Evolutionary conservation across 192 early-diverging fungal species (phyloP).

Genomic region (Oehlia diaphana): DNA sequence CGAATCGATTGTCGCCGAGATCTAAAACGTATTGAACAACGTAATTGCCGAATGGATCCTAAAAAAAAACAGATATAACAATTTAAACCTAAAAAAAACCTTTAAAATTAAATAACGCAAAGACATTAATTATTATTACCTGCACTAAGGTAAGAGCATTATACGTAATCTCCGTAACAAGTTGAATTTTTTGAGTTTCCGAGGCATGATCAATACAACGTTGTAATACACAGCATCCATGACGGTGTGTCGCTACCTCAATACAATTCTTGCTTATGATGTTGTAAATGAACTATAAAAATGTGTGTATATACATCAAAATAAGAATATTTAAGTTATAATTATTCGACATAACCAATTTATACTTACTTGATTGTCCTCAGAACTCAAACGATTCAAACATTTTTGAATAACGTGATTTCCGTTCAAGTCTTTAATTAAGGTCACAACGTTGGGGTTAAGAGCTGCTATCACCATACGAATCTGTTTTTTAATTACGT

Average conservation of each 20-base stretch:
- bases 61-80: too few species aligned
- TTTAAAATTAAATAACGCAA: neutral
- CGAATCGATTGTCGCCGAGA: conserved; percentile 63
- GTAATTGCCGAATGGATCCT: conserved; percentile 89
- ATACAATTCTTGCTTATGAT: conserved; percentile 74
- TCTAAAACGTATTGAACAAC: conserved; percentile 92
- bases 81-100: too few species aligned
- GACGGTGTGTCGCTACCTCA: conserved; percentile 87
- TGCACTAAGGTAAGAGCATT: conserved; percentile 77
- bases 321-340: neutral
- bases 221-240: conserved; percentile 91
- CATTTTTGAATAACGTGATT: conserved; percentile 96
- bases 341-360: neutral
- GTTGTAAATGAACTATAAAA: conserved; percentile 76
- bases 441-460: conserved; percentile 67
- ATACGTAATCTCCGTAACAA: conserved; percentile 75
- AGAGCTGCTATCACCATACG: conserved; percentile 66
- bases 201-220: conserved; percentile 86
- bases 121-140: conserved; percentile 1
- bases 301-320: neutral
- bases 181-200: conserved; percentile 67
- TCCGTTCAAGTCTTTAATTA: conserved; percentile 90
- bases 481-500: conserved; percentile 47
- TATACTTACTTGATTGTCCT: conserved; percentile 59
- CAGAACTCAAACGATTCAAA: conserved; percentile 66